Evolutionary conservation across 2,329 filamentous ascomycete genomes (phyloP), one percentile per base, ranked within the genome.

Genomic region (Fusarium duplospermum): DNA sequence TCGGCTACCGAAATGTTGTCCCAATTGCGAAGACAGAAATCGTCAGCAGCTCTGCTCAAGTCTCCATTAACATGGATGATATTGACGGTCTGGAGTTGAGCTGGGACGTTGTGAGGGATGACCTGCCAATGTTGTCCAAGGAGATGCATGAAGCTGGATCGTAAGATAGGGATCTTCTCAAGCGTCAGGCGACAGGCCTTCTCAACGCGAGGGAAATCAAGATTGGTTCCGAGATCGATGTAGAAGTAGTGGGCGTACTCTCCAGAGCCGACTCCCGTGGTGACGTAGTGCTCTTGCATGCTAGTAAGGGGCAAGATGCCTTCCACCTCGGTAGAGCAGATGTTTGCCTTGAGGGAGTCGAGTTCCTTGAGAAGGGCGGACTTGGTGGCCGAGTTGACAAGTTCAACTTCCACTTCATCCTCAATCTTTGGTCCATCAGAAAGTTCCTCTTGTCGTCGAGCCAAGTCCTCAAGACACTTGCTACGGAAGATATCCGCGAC

Each of bases 181-280:
- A 77, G 47, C 11, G 72, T 57, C 22, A 54, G 35, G 5, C n/a
- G 27, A 45, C 70, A 77, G 11, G 62, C 69, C 20, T 70, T 29
- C 16, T 75, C 58, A n/a, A 79, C 60, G 13, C 73, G 65, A 20
- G 70, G 50, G 3, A 75, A 24, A 45, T 78, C 74, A 16, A 74
- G 20, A 13, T 62, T 29, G 5, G 29, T n/a, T 14, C 69, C 75
- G 6, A 80, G 64, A 33, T 76, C 72, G 10, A 78, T 65, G 47
- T 65, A 69, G 65, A 78, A 76, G 57, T 79, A 78, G 71, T 78
- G 75, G 59, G 50, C 56, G 58, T 72, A 71, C 62, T 76, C 59
- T 45, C 68, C 35, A 35, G 27, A 40, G 10, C 50, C 54, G 13
- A 62, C 33, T 18, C 69, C 67, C 4, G 50, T 38, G 0, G 29